These are phyloP conservation scores for Didymella keratinophila DNA, from an alignment of 2,329 filamentous ascomycete genomes.

Conservation along the genomic window DNA sequence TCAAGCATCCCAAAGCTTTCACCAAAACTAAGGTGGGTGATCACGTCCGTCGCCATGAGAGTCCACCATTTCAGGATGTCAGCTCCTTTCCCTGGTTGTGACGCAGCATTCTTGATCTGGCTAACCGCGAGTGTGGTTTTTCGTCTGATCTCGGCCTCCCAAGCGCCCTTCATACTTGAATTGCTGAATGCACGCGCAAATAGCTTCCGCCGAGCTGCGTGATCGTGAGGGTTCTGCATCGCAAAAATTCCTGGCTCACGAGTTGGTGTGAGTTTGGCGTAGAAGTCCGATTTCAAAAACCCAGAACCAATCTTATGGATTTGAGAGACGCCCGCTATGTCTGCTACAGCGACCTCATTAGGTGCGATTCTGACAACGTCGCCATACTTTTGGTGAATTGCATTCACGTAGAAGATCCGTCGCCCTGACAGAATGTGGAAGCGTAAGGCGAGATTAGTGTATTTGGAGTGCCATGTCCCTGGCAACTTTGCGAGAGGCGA, in stretches of 20 bases:
- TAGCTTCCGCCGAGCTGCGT: conserved; percentile 48
- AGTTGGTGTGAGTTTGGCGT: conserved; percentile 38
- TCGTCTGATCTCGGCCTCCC: conserved; percentile 47
- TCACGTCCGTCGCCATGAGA: conserved; percentile 52
- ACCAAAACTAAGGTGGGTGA: conserved; percentile 51
- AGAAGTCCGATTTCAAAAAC: conserved; percentile 54
- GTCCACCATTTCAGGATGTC: conserved; percentile 52
- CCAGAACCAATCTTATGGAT: conserved; percentile 50
- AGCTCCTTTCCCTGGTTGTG: conserved; percentile 29
- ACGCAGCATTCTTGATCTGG: conserved; percentile 39
- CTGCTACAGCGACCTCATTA: conserved; percentile 33
- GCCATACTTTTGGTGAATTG: conserved; percentile 45
- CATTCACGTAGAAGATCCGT: conserved; percentile 51
- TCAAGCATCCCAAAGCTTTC: conserved; percentile 52
- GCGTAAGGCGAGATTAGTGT: conserved; percentile 46
- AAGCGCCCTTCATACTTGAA: conserved; percentile 45
- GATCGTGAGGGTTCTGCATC: conserved; percentile 48
- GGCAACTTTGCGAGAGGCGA: conserved; percentile 31
- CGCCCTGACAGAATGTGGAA: conserved; percentile 47
- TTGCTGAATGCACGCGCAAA: conserved; percentile 50
- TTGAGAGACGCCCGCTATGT: conserved; percentile 30
- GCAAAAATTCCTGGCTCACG: conserved; percentile 48
- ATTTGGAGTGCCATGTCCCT: conserved; percentile 42
- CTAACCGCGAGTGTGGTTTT: conserved; percentile 45
- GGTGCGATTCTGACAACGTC: conserved; percentile 39